Evolutionary conservation across 139 green algal species (phyloP).

Genomic region (Dunaliella sp.): DNA sequence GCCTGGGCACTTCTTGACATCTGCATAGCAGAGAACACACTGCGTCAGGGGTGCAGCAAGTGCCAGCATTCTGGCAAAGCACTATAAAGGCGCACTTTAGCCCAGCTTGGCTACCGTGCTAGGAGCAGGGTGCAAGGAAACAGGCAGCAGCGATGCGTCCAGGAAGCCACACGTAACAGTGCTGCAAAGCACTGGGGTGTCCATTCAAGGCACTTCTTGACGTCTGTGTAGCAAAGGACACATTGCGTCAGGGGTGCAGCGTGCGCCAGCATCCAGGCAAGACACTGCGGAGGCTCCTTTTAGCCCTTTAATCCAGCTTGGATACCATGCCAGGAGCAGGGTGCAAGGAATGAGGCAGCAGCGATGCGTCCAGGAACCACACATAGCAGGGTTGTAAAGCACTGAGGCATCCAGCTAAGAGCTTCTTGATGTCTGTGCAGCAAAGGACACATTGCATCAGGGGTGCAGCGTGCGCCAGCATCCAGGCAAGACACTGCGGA

Average conservation of each 20-base stretch:
- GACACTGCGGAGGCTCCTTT: too few species aligned
- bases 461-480: too few species aligned
- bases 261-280: too few species aligned
- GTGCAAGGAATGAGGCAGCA: constrained; percentile 35
- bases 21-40: constrained; percentile 14
- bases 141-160: constrained; percentile 19
- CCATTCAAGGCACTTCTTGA: constrained; percentile 57
- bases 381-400: constrained; percentile 33
- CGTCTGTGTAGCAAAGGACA: too few species aligned
- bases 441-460: too few species aligned
- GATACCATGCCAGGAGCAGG: constrained; percentile 28
- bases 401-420: constrained; percentile 48
- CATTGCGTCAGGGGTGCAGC: too few species aligned
- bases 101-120: constrained; percentile 42
- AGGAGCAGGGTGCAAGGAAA: constrained; percentile 37
- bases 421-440: constrained; percentile 37
- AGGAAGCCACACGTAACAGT: constrained; percentile 29
- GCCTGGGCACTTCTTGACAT: constrained; percentile 51
- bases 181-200: constrained; percentile 43
- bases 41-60: too few species aligned
- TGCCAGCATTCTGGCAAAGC: too few species aligned
- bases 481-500: too few species aligned
- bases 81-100: too few species aligned
- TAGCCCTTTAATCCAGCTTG: constrained; percentile 55
- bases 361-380: constrained; percentile 30